Evolutionary conservation across 2,329 filamentous ascomycete genomes (phyloP), one percentile per base, ranked within the genome.

Genomic region (Pseudocercospora musae): DNA sequence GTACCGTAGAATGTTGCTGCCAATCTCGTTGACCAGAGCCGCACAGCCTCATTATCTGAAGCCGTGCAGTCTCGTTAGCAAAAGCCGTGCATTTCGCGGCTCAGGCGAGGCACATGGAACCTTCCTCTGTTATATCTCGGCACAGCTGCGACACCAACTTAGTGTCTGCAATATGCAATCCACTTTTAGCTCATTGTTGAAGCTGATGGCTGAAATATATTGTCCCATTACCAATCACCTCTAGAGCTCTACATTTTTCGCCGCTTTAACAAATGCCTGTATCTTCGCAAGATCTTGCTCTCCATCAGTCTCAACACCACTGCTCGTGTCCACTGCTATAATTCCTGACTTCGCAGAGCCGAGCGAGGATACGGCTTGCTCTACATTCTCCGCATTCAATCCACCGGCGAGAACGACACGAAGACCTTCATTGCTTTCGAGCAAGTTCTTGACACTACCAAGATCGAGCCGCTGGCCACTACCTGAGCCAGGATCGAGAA

Each of bases 271-370:
- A 77, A 99, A 99, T 3, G 84, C 85, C 66, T 82, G 81, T 69
- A 99, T 98, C 79, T 89, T 96, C 18, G 86, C 85, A 61, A 94
- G 71, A 76, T 88, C 90, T 77, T 99, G 95, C 73, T 86, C 81
- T 2, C 92, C 94, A 69, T 89, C 85, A 37, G 87, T 87, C 78
- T 98, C 95, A 2, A 99, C 92, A 0, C 96, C 96, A 72, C 91
- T 96, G 76, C 92, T 96, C 20, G 96, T 91, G 79, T 99, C 95
- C 3, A 99, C 90, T 1, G 89, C 93, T 33, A 92, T 80, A 11
- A 97, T 85, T 63, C 88, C 85, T 11, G 61, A 50, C 9, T 81
- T 81, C 25, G 81, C 80, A 9, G 85, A 80, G 0, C 87, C 89
- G 15, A 94, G 78, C 13, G 84, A 82, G 21, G 81, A 79, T 18